phyloP scores from a whole-genome alignment of 345 rosid genomes.

The Brassica cretica region DNA sequence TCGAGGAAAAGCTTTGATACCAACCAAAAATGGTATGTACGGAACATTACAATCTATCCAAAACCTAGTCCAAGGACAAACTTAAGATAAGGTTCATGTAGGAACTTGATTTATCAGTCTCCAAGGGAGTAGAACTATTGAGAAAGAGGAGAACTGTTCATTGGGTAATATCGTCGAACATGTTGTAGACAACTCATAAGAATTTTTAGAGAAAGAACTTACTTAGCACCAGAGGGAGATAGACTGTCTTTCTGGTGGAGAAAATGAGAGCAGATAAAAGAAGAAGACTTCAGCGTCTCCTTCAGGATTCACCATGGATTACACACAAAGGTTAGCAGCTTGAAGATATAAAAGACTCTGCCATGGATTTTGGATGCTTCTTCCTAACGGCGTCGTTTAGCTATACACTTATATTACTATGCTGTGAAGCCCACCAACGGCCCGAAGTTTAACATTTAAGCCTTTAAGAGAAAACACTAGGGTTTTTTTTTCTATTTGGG shows the following conservation, averaged over 20 bases:
- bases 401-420: not conserved
- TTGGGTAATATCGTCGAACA: constrained; percentile 36
- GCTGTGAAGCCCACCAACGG: constrained; percentile 2
- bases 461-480: not conserved
- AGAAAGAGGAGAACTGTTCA: constrained; percentile 12
- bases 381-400: constrained; percentile 26
- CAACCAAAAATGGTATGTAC: constrained; percentile 1
- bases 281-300: constrained; percentile 29
- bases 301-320: constrained; percentile 39
- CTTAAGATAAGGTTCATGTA: not conserved
- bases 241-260: not conserved
- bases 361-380: constrained; percentile 28
- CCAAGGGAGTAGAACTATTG: not conserved
- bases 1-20: constrained; percentile 3
- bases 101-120: constrained; percentile 8
- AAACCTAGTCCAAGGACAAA: constrained; percentile 9
- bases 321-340: constrained; percentile 25
- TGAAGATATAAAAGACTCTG: constrained; percentile 20
- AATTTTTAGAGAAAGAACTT: constrained; percentile 13
- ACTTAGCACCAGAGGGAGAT: constrained; percentile 17
- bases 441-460: not conserved
- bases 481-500: not conserved
- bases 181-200: constrained; percentile 19
- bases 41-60: not conserved
- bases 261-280: constrained; percentile 4